phyloP scores from a whole-genome alignment of 805 yeast species.

The Starmerella cellae region DNA sequence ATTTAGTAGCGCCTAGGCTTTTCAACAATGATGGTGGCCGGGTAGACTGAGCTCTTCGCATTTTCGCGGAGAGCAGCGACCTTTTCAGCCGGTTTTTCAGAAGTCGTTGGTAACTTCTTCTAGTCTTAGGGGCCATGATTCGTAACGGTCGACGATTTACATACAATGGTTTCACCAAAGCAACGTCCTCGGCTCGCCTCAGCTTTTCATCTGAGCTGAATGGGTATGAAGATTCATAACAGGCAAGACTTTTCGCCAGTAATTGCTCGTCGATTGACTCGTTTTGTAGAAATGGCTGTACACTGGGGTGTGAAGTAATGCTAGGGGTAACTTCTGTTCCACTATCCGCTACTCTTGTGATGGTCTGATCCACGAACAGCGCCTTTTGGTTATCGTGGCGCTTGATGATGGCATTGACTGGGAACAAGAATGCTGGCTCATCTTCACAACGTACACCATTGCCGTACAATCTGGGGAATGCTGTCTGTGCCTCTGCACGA shows the following conservation, averaged over 20 bases:
- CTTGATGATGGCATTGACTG: slow-evolving; percentile 34
- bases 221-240: slow-evolving; percentile 79
- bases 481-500: slow-evolving; percentile 72
- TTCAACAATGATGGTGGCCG: slow-evolving; percentile 45
- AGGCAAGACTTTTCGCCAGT: slow-evolving; percentile 37
- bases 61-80: slow-evolving; percentile 37
- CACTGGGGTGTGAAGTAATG: background rate
- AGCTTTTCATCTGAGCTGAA: slow-evolving; percentile 35
- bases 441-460: slow-evolving; percentile 41
- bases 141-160: slow-evolving; percentile 35
- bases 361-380: slow-evolving; percentile 18
- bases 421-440: slow-evolving; percentile 42
- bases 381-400: slow-evolving; percentile 10
- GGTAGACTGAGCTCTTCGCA: slow-evolving; percentile 29
- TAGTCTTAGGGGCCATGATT: slow-evolving; percentile 56
- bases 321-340: slow-evolving; percentile 20
- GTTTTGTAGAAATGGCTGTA: slow-evolving; percentile 29
- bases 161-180: slow-evolving; percentile 74
- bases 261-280: slow-evolving; percentile 33
- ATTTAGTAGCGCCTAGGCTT: slow-evolving; percentile 63
- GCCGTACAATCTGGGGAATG: slow-evolving; percentile 76
- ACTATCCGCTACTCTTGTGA: slow-evolving; percentile 3
- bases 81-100: slow-evolving; percentile 62
- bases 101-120: slow-evolving; percentile 82
- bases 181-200: slow-evolving; percentile 58